A percentile compares a stretch with the other conserved stretches of the same genome.
Conservation (phyloP, 176 grass and related monocot species). For the Poa pratensis region DNA sequence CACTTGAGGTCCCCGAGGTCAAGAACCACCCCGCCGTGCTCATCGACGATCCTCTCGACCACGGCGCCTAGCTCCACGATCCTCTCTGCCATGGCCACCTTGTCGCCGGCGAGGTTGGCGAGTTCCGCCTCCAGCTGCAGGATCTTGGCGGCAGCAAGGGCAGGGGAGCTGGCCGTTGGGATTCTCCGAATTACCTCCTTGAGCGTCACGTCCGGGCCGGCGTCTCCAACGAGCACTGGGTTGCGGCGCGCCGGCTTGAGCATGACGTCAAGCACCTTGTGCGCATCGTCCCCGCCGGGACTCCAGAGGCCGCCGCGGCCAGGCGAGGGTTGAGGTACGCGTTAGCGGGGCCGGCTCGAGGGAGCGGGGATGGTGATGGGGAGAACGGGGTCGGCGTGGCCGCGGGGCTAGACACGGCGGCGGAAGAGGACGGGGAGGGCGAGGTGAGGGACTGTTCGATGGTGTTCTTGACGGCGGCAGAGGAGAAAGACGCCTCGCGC, state of each 20-base stretch:
- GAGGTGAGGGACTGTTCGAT: slow-evolving; percentile 74
- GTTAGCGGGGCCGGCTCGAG: slow-evolving; percentile 16
- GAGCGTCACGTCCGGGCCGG: slow-evolving; percentile 55
- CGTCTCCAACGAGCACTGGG: slow-evolving; percentile 80
- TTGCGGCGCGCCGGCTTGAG: slow-evolving; percentile 71
- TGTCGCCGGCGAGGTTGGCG: slow-evolving; percentile 44
- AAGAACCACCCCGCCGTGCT: slow-evolving; percentile 59
- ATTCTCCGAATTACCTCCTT: slow-evolving; percentile 66
- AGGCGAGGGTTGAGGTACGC: slow-evolving; percentile 53
- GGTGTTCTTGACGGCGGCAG: slow-evolving; percentile 70
- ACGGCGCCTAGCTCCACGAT: slow-evolving; percentile 49
- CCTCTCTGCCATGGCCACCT: slow-evolving; percentile 40
- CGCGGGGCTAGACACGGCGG: slow-evolving; percentile 14
- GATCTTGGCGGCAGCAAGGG: slow-evolving; percentile 56
- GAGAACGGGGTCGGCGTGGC: slow-evolving; percentile 24
- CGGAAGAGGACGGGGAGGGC: slow-evolving; percentile 41
- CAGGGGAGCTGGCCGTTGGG: slow-evolving; percentile 21
- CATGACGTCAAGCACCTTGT: slow-evolving; percentile 82
- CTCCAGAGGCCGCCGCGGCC: background rate
- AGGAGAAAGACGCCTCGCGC: slow-evolving; percentile 92
- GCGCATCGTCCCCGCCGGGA: slow-evolving; percentile 51
- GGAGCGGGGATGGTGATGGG: slow-evolving; percentile 41
- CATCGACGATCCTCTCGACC: slow-evolving; percentile 51
- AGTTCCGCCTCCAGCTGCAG: slow-evolving; percentile 59
- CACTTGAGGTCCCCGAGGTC: slow-evolving; percentile 87